Evolutionary conservation across 192 early-diverging fungal species (phyloP).

Genomic region (Jimgerdemannia flammicorona): DNA sequence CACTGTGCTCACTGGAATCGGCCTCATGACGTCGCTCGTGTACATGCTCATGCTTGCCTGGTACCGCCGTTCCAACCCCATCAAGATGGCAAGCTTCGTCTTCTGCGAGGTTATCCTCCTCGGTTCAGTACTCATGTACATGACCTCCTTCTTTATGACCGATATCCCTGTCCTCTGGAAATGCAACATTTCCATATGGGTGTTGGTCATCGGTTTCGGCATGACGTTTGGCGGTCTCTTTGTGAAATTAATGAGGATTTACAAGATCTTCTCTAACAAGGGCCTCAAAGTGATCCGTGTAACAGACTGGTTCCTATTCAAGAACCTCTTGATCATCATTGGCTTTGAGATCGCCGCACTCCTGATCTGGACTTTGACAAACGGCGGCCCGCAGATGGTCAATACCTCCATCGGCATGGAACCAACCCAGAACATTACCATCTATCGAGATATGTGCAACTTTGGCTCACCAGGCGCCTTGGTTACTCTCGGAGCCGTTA

Average conservation of each 20-base stretch:
- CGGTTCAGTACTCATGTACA: conserved; percentile 10
- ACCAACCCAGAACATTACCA: conserved; percentile 2
- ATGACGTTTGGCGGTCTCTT: conserved; percentile 13
- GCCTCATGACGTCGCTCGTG: conserved; percentile 4
- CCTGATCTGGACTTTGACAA: background rate
- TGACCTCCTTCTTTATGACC: conserved; percentile 3
- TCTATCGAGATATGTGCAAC: conserved; percentile 3
- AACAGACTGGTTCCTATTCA: conserved; percentile 10
- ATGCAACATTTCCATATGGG: conserved; percentile 2
- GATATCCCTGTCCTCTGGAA: background rate
- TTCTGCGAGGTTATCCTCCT: conserved; percentile 11
- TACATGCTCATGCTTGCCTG: conserved; percentile 3
- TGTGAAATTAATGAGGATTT: conserved; percentile 9
- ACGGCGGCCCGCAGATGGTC: conserved; percentile 6
- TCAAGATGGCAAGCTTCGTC: conserved; percentile 10
- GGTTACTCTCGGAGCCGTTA: conserved; percentile 4
- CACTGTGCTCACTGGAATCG: background rate
- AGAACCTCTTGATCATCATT: conserved; percentile 4
- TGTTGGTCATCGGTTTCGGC: conserved; percentile 7
- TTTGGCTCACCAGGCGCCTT: conserved; percentile 7
- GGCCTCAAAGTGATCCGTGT: conserved; percentile 5
- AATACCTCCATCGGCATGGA: background rate
- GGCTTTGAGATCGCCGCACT: conserved; percentile 5
- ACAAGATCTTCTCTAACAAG: conserved; percentile 16
- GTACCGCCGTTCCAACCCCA: conserved; percentile 2